Conservation (phyloP, 371 early-diverging fungal genomes). For the Rozella allomycis region DNA sequence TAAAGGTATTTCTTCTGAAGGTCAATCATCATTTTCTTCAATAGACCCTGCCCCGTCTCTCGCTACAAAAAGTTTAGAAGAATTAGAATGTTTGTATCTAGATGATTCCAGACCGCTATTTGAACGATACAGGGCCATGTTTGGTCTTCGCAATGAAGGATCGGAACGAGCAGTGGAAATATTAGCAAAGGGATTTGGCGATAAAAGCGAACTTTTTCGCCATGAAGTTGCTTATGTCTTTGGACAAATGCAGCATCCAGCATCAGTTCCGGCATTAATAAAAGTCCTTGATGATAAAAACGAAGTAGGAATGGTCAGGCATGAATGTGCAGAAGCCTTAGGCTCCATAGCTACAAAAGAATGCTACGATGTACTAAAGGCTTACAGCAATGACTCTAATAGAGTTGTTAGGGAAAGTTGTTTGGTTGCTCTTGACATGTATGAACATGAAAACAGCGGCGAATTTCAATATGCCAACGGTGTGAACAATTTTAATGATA, state of each 20-base stretch:
- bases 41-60: slow-evolving; percentile 83
- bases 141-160: slow-evolving; percentile 81
- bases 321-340: slow-evolving; percentile 97
- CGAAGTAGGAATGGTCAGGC: slow-evolving; percentile 93
- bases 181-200: slow-evolving; percentile 65
- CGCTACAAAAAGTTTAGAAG: slow-evolving; percentile 17
- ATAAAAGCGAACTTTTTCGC: slow-evolving; percentile 73
- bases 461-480: slow-evolving; percentile 20
- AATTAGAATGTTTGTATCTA: slow-evolving; percentile 40
- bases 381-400: slow-evolving; percentile 50
- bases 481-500: too few species aligned
- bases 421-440: slow-evolving; percentile 92
- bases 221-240: slow-evolving; percentile 96
- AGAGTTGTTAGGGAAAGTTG: slow-evolving; percentile 89
- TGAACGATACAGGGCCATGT: slow-evolving; percentile 95
- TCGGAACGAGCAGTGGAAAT: slow-evolving; percentile 63
- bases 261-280: slow-evolving; percentile 62
- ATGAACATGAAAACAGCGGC: slow-evolving; percentile 58
- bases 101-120: slow-evolving; percentile 54
- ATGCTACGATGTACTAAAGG: slow-evolving; percentile 44
- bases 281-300: slow-evolving; percentile 38
- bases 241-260: slow-evolving; percentile 92
- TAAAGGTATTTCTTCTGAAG: background rate
- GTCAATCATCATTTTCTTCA: slow-evolving; percentile 17
- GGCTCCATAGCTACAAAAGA: slow-evolving; percentile 95